A percentile compares a stretch with the other conserved stretches of the same genome.
Evolutionary conservation across 2,329 filamentous ascomycete species (phyloP).

Genomic region (Trichoderma sp.): DNA sequence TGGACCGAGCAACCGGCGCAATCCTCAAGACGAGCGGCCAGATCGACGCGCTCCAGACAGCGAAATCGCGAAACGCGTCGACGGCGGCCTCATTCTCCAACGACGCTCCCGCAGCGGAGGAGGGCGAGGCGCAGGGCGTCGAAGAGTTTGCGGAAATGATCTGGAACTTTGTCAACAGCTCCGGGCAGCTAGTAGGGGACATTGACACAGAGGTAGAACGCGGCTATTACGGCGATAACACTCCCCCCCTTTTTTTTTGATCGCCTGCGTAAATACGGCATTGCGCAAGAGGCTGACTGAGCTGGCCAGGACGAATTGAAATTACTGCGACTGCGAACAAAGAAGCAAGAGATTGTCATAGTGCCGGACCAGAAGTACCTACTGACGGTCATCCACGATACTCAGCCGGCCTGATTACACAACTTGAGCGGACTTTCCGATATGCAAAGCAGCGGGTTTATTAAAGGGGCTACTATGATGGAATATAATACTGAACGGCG

Average conservation of each 20-base stretch:
- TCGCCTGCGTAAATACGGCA: background rate
- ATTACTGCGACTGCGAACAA: constrained; percentile 73
- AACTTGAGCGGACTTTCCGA: background rate
- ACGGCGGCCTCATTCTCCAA: constrained; percentile 46
- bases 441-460: background rate
- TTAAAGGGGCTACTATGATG: constrained; percentile 5
- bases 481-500: background rate
- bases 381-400: constrained; percentile 77
- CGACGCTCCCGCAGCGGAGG: constrained; percentile 43
- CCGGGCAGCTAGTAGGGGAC: constrained; percentile 67
- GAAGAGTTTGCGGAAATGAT: constrained; percentile 75
- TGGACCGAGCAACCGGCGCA: constrained; percentile 68
- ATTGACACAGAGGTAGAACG: constrained; percentile 63
- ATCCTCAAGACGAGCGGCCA: constrained; percentile 75
- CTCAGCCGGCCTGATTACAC: constrained; percentile 38
- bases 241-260: background rate
- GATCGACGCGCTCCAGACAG: constrained; percentile 53
- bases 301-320: constrained; percentile 66
- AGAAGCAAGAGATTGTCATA: constrained; percentile 80
- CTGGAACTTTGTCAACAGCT: constrained; percentile 70
- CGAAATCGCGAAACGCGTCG: constrained; percentile 37
- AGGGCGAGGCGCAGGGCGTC: constrained; percentile 56
- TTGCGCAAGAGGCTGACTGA: background rate
- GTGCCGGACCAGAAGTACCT: constrained; percentile 78
- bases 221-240: background rate